A percentile compares a stretch with the other conserved stretches of the same genome.
Evolutionary conservation across 2,329 filamentous ascomycete species (phyloP).

Genomic region (Alternaria postmessia): DNA sequence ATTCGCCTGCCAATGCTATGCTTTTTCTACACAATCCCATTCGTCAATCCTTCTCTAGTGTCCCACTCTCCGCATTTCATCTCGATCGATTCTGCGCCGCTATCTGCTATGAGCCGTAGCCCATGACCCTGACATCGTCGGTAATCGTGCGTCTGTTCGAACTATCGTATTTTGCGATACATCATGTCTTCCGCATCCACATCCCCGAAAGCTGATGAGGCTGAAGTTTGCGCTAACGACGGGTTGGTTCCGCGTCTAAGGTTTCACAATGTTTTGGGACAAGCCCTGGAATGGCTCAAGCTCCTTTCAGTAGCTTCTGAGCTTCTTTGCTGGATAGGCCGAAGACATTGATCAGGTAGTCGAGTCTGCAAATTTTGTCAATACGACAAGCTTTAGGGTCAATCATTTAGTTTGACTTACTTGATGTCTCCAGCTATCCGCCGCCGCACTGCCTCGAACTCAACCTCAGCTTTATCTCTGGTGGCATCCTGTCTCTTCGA

Average conservation of each 20-base stretch:
- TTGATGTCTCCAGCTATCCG: slow-evolving; percentile 76
- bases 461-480: slow-evolving; percentile 77
- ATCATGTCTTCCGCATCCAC: neutral
- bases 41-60: slow-evolving; percentile 15
- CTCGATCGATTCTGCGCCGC: slow-evolving; percentile 14
- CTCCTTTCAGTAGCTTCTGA: slow-evolving; percentile 50
- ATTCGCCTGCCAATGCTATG: slow-evolving; percentile 17
- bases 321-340: slow-evolving; percentile 65
- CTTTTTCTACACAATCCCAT: slow-evolving; percentile 15
- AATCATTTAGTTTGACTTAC: slow-evolving; percentile 63
- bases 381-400: neutral
- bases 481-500: slow-evolving; percentile 69
- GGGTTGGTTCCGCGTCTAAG: slow-evolving; percentile 1
- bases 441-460: slow-evolving; percentile 76
- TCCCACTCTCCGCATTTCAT: slow-evolving; percentile 17
- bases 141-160: slow-evolving; percentile 4
- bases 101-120: slow-evolving; percentile 9
- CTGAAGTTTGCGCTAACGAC: neutral
- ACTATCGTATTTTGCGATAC: slow-evolving; percentile 9
- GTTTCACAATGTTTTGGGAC: neutral
- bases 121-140: slow-evolving; percentile 3
- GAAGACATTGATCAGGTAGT: slow-evolving; percentile 70
- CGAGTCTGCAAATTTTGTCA: slow-evolving; percentile 58
- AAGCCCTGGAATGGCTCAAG: slow-evolving; percentile 11
- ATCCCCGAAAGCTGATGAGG: neutral